phyloP scores from a whole-genome alignment of 202 grass and related monocot genomes.

The Elaeis oleifera region DNA sequence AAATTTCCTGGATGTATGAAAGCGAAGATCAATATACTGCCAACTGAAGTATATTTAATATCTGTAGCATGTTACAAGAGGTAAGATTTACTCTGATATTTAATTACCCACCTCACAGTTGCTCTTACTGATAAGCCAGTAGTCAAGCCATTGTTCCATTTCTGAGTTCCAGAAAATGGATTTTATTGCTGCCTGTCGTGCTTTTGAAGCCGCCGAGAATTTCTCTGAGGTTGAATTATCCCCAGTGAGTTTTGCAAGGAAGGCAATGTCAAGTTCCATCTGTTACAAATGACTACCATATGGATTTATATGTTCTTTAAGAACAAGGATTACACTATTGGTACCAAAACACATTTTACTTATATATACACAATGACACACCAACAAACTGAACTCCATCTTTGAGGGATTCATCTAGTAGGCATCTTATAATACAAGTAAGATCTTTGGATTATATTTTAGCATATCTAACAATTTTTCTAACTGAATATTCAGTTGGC shows the following conservation, averaged over 20 bases:
- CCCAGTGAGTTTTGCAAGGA: constrained; percentile 56
- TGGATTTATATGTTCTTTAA: too few species aligned
- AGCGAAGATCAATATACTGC: neutral
- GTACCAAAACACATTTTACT: too few species aligned
- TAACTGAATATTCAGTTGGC: too few species aligned
- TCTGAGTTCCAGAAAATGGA: constrained; percentile 80
- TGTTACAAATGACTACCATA: constrained; percentile 19
- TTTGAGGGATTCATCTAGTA: too few species aligned
- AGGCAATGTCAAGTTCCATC: constrained; percentile 72
- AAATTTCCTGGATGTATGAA: constrained; percentile 37
- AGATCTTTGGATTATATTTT: too few species aligned
- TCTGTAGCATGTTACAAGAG: too few species aligned
- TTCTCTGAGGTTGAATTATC: constrained; percentile 42
- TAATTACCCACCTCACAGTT: constrained; percentile 34
- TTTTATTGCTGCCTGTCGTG: constrained; percentile 46
- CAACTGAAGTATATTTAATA: neutral
- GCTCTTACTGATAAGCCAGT: constrained; percentile 48
- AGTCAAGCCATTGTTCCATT: constrained; percentile 82
- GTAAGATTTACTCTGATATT: neutral
- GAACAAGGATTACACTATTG: too few species aligned
- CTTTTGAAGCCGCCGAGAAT: constrained; percentile 43
- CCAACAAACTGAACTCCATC: too few species aligned
- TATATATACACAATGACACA: too few species aligned
- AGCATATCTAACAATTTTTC: too few species aligned
- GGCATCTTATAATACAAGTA: too few species aligned